Conservation (phyloP, 1,284 basidiomycete species). For the Marasmius sp. region DNA sequence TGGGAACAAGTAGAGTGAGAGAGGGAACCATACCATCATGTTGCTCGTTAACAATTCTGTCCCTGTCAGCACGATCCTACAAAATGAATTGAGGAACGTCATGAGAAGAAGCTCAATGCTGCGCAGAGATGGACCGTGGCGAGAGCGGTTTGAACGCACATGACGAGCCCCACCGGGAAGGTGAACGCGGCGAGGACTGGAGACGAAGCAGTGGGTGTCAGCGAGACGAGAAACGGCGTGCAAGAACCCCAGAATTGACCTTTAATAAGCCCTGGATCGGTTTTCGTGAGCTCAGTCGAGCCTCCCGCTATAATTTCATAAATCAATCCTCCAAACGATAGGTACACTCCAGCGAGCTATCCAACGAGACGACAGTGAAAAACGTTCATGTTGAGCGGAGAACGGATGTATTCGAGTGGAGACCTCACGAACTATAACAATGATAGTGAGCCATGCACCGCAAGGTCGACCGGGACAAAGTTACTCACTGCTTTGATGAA, state of each 20-base stretch:
- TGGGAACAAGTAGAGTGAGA: neutral
- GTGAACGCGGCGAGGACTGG: constrained; percentile 58
- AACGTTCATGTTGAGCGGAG: too few species aligned
- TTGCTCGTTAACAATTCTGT: constrained; percentile 73
- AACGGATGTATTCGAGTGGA: neutral
- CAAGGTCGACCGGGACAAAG: neutral
- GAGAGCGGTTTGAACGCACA: constrained; percentile 40
- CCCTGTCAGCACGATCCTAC: constrained; percentile 71
- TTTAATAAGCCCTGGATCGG: constrained; percentile 68
- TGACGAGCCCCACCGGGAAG: constrained; percentile 74
- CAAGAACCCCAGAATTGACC: neutral
- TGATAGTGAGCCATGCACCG: neutral
- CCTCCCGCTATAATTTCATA: constrained; percentile 63
- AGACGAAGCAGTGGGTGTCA: neutral
- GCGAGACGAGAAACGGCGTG: neutral
- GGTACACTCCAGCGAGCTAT: constrained; percentile 58
- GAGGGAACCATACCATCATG: constrained; percentile 56
- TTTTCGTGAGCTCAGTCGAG: constrained; percentile 44
- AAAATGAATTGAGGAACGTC: neutral
- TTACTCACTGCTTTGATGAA: constrained; percentile 67
- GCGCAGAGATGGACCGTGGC: too few species aligned
- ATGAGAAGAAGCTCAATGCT: neutral
- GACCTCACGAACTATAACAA: neutral
- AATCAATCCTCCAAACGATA: constrained; percentile 72
- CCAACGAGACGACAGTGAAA: constrained; percentile 23